These are phyloP conservation scores for Acer campestre DNA, from an alignment of 345 rosid species.

Conservation along the genomic window DNA sequence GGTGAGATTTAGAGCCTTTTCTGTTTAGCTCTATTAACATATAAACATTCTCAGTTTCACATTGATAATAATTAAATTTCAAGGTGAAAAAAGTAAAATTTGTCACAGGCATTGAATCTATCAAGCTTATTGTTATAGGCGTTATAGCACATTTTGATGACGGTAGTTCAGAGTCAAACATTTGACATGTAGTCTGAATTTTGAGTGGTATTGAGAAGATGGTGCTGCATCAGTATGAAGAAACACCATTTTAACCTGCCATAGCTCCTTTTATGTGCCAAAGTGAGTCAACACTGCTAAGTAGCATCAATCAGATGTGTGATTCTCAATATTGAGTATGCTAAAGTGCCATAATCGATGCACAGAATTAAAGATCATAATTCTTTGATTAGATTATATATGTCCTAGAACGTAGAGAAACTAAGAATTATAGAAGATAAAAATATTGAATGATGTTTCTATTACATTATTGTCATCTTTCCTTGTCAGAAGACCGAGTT, in stretches of 20 bases:
- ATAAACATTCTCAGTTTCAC: background rate
- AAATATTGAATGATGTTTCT: slow-evolving; percentile 6
- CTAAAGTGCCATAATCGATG: background rate
- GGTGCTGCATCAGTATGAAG: background rate
- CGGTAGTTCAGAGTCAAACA: background rate
- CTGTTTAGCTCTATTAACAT: too few species aligned
- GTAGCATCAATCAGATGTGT: background rate
- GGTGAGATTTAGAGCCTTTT: background rate
- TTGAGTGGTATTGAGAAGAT: background rate
- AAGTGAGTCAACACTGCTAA: too few species aligned
- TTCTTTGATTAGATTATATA: background rate
- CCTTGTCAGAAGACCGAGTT: too few species aligned
- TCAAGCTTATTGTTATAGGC: background rate
- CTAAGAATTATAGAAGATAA: background rate
- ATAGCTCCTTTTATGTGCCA: background rate
- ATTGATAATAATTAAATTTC: background rate
- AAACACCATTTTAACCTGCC: background rate
- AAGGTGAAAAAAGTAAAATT: background rate
- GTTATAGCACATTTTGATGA: background rate
- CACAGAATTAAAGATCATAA: background rate
- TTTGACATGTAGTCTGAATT: background rate
- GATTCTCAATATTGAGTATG: background rate
- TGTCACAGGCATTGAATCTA: background rate
- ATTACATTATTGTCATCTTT: background rate
- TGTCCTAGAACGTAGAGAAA: background rate